These are phyloP conservation scores for Helicocarpus griseus DNA, from an alignment of 2,329 filamentous ascomycete genomes.

Conservation along the genomic window DNA sequence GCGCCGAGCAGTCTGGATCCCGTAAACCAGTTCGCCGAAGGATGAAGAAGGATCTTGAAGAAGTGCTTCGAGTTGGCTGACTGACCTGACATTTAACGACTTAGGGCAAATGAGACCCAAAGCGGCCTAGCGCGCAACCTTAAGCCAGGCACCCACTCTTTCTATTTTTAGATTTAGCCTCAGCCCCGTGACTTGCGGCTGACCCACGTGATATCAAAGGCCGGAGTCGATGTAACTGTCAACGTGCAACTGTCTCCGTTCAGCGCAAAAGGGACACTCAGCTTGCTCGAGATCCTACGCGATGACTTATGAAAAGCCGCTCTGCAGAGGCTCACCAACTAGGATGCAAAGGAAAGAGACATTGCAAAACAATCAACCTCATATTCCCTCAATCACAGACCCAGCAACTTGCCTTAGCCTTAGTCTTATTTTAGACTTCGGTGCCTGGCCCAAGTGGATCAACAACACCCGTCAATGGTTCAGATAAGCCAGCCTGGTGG, in stretches of 20 bases:
- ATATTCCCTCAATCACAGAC: background rate
- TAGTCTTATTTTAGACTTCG: background rate
- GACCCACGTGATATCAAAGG: slow-evolving; percentile 1
- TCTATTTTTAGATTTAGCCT: slow-evolving; percentile 4
- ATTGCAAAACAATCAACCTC: background rate
- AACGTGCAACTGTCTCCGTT: background rate
- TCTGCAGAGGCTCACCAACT: too few species aligned
- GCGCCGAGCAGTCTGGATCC: too few species aligned
- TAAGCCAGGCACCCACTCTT: background rate
- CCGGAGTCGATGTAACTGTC: background rate
- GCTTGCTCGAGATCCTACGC: background rate
- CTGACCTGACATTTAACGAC: background rate
- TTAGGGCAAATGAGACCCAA: background rate
- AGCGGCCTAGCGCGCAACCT: background rate
- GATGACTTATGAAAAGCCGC: too few species aligned
- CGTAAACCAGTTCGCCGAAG: too few species aligned
- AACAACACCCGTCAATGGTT: background rate
- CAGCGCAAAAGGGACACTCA: background rate
- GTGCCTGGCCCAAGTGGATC: background rate
- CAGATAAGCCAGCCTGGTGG: too few species aligned
- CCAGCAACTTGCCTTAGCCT: background rate
- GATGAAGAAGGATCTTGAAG: too few species aligned
- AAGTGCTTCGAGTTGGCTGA: too few species aligned
- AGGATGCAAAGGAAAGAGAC: too few species aligned
- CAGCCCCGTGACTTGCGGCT: slow-evolving; percentile 3